Evolutionary conservation across 148 eudicot genomes (phyloP).

Genomic region (Vaccinium myrtillus): DNA sequence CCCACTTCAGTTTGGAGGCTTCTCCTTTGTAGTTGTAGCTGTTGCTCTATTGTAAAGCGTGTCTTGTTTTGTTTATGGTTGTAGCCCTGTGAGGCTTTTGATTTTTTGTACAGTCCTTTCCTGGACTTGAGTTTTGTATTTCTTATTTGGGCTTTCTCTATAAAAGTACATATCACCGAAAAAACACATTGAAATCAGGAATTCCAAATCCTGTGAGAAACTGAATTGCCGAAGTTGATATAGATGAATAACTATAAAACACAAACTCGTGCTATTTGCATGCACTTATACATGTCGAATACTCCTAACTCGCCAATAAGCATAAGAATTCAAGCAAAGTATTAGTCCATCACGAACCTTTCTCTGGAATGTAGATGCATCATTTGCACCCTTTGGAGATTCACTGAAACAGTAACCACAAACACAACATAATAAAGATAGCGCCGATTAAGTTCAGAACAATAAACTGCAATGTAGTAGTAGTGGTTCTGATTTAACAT

Average conservation of each 20-base stretch:
- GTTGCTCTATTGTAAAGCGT: too few species aligned
- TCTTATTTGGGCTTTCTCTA: too few species aligned
- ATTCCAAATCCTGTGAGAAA: neutral
- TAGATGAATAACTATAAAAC: neutral
- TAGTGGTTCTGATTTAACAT: neutral
- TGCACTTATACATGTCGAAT: neutral
- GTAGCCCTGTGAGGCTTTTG: too few species aligned
- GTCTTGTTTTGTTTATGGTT: too few species aligned
- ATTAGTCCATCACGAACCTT: slow-evolving; percentile 56
- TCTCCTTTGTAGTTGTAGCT: too few species aligned
- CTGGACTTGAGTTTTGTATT: too few species aligned
- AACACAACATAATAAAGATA: slow-evolving; percentile 2
- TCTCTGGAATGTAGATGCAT: slow-evolving; percentile 94
- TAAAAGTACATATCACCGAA: too few species aligned
- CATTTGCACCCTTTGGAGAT: slow-evolving; percentile 95
- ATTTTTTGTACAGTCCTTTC: too few species aligned
- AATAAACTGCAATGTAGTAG: neutral
- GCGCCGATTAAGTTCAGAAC: neutral
- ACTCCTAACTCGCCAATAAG: neutral
- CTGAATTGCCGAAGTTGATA: neutral
- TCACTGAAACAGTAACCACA: slow-evolving; percentile 57
- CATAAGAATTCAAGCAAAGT: neutral
- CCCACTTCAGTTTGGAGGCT: too few species aligned
- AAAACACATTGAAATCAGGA: neutral
- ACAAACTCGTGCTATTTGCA: neutral